Base-by-base conservation (phyloP, 495 filamentous ascomycete species). In the Penicillium crystallinum region DNA sequence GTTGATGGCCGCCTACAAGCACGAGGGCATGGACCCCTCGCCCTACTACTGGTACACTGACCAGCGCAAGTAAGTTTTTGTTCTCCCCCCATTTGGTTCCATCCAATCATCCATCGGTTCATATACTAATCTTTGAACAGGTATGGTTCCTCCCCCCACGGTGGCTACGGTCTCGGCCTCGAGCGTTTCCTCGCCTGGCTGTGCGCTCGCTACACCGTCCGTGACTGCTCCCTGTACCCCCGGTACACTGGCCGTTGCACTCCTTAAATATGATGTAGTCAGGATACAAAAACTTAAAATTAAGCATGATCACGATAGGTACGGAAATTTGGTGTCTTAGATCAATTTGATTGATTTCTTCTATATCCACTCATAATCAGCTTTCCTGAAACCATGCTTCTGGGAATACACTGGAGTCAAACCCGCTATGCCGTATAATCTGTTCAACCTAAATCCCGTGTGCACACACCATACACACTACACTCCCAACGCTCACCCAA, bases 1-100 rank as follows among this genome's bases (percentile, higher is more conserved):
- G 75, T 68, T 97, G 60, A 86, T 97, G 75, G 83, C 75, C 37
- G 93, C 89, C 5, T 97, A 95, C 70, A 82, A 88, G 72, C 81
- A 88, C 54, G 87, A 95, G 67, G 88, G 84, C 41, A 96, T 98
- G 64, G 83, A 85, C 44, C 82, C 88, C 23, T 82, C 82, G 65
- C 85, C 88, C 12, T 98, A 98, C 72, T 98, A 95, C 80, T 98
- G 93, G 93, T 99, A 96, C 76, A 97, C 90, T 9, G 93, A 98
- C 72, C 90, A 96, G 82, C 79, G 93, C 61, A 96, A 95, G 89
- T 95, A 73, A 80, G 90, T 88, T 29, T 21, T 31, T 10, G 9
- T 3, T 17, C 18, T 10, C 51, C 9, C 38, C 1, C 12, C n/a
- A 6, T 17, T 36, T 36, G 14, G 2, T 23, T 54, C 33, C 34